Percentiles rank a stretch among this genome's conserved stretches.
Conservation (phyloP, 2,329 filamentous ascomycete species). For the Hypocrella siamensis region DNA sequence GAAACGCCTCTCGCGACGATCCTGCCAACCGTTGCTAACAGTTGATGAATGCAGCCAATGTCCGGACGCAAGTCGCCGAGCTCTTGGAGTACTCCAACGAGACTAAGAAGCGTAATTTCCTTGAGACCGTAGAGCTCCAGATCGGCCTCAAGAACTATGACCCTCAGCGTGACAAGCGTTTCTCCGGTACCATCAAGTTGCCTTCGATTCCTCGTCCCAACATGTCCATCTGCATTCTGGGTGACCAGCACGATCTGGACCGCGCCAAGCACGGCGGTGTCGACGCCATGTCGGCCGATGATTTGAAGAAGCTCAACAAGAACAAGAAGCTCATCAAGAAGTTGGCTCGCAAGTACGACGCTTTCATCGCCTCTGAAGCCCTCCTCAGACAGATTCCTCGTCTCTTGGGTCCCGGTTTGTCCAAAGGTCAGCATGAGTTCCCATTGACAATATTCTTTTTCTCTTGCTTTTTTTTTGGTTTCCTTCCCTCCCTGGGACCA, state of each 20-base stretch:
- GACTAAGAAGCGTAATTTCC: conserved; percentile 97
- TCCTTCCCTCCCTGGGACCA: too few species aligned
- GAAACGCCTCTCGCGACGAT: too few species aligned
- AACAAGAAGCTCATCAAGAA: conserved; percentile 99
- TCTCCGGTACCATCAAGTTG: conserved; percentile 97
- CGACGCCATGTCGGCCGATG: conserved; percentile 95
- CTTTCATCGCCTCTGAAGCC: conserved; percentile 91
- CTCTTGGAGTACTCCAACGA: conserved; percentile 87
- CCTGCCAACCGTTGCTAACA: conserved; percentile 18
- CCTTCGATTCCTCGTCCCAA: conserved; percentile 79
- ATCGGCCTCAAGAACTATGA: conserved; percentile 99
- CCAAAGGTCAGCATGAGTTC: conserved; percentile 58
- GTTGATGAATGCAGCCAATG: conserved; percentile 64
- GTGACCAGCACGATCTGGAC: conserved; percentile 92
- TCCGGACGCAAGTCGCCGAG: conserved; percentile 85
- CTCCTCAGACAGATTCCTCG: conserved; percentile 99
- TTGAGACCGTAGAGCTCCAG: conserved; percentile 83
- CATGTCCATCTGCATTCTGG: conserved; percentile 67
- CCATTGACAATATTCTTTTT: not conserved
- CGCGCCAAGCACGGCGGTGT: conserved; percentile 98
- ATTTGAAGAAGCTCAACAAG: conserved; percentile 99
- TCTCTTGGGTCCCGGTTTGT: conserved; percentile 97
- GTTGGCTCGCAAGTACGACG: conserved; percentile 99
- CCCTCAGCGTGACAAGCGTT: conserved; percentile 99
- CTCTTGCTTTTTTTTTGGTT: too few species aligned